Percentiles rank a stretch among this genome's conserved stretches.
phyloP scores from a whole-genome alignment of 2,329 filamentous ascomycete species.

The Clonostachys solani region DNA sequence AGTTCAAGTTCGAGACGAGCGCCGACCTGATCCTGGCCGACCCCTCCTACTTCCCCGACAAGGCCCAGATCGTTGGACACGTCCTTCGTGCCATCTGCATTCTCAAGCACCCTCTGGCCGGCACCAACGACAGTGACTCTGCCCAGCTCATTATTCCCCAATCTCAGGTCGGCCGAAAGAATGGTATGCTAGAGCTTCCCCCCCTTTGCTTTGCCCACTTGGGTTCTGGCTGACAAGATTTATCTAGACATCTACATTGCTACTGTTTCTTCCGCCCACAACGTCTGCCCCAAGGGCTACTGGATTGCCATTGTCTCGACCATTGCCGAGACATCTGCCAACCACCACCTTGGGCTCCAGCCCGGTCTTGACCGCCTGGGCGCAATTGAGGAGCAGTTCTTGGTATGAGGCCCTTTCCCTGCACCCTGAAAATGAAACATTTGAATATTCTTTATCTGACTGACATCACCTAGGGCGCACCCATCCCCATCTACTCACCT shows the following conservation, averaged over 20 bases:
- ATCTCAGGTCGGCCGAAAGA: conserved; percentile 93
- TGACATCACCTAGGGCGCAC: conserved; percentile 50
- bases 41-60: conserved; percentile 91
- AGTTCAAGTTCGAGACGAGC: conserved; percentile 96
- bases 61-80: conserved; percentile 83
- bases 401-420: conserved; percentile 46
- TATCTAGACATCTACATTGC: conserved; percentile 87
- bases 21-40: conserved; percentile 94
- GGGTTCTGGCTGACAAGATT: conserved; percentile 4
- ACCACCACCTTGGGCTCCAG: conserved; percentile 94
- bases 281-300: conserved; percentile 95
- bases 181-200: conserved; percentile 57
- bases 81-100: conserved; percentile 97
- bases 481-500: conserved; percentile 93
- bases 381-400: conserved; percentile 94
- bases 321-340: conserved; percentile 85
- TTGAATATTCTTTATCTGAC: neutral
- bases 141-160: conserved; percentile 96
- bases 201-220: neutral
- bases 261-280: conserved; percentile 91
- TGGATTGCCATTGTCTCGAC: conserved; percentile 98
- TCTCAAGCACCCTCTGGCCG: conserved; percentile 88
- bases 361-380: conserved; percentile 90
- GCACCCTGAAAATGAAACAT: neutral
- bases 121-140: conserved; percentile 85